These are phyloP conservation scores for Glebionis coronaria DNA, from an alignment of 129 eudicot genomes.

Conservation along the genomic window DNA sequence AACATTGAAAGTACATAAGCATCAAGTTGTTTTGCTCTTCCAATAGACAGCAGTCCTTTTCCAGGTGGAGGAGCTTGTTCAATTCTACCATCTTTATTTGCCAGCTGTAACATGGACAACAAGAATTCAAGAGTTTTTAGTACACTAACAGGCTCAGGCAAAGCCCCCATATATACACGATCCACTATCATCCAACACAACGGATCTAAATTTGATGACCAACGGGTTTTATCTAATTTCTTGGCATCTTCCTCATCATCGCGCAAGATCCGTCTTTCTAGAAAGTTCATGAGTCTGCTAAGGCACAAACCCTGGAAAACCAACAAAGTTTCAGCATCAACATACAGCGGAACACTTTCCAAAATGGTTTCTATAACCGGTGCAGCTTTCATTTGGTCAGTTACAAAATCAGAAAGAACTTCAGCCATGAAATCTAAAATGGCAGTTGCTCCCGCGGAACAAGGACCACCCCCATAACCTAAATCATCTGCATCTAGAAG, in stretches of 20 bases:
- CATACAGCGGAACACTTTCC: conserved; percentile 73
- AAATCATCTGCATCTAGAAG: conserved; percentile 84
- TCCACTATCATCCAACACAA: conserved; percentile 84
- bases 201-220: conserved; percentile 86
- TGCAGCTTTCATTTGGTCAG: conserved; percentile 86
- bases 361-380: conserved; percentile 56
- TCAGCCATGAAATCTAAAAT: conserved; percentile 88
- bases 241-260: conserved; percentile 92
- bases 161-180: conserved; percentile 96
- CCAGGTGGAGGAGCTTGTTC: conserved; percentile 80
- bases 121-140: conserved; percentile 80
- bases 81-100: conserved; percentile 92
- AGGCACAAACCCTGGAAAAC: conserved; percentile 97
- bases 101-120: conserved; percentile 88
- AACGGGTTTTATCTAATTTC: conserved; percentile 79
- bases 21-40: conserved; percentile 91
- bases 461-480: conserved; percentile 98
- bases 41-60: conserved; percentile 79
- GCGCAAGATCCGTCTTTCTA: conserved; percentile 90
- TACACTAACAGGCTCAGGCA: conserved; percentile 80
- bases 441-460: conserved; percentile 96
- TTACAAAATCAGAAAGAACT: conserved; percentile 80
- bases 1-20: conserved; percentile 71
- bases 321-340: conserved; percentile 76
- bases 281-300: conserved; percentile 79